Evolutionary conservation across 1,284 basidiomycete genomes (phyloP), one percentile per base, ranked within the genome.

Genomic region (Hymenochaete sp.): DNA sequence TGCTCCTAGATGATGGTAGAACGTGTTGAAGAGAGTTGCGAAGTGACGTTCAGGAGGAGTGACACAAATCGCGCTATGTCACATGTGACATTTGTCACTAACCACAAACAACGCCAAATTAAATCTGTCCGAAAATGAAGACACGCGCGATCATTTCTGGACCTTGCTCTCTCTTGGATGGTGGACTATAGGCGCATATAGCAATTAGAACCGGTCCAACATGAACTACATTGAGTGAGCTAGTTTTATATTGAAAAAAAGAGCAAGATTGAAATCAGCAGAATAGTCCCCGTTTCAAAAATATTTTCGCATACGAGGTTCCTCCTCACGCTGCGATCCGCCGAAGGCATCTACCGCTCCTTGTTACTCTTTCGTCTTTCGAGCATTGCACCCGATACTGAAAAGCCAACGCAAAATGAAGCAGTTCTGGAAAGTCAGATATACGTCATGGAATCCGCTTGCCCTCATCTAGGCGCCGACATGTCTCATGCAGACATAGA

Each of bases 391-490:
- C 32, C 32, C 6, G 5, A 6, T 35, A n/a, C 14, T 8, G 32
- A 35, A 35, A n/a, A 5, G 4, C 10, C 35, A 37, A 33, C 47
- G 48, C n/a, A 31, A 54, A 19, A 50, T 50, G 10, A 28, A 3
- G 11, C 4, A 10, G 16, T 21, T 29, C 22, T n/a, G 43, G 26
- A 38, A 11, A 65, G 66, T 5, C 80, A 86, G 56, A 67, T 87
- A 7, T 91, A 89, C 58, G 82, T 79, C 36, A 91, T 93, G 87
- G 87, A 91, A 61, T 78, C 85, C 6, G 75, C 73, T 8, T 91
- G 89, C 58, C 88, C 88, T 0, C 89, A 92, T 64, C 71, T 90
- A 2, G 87, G 86, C 2, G 87, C 86, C 4, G 86, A 90, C 42
- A 71, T 91, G 57, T 85, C 82, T 25, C 82, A 88, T 62, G 84